Percentiles rank a stretch among this genome's conserved stretches.
Evolutionary conservation across 257 asterid species (phyloP).

Genomic region (Capsicum rhomboideum): DNA sequence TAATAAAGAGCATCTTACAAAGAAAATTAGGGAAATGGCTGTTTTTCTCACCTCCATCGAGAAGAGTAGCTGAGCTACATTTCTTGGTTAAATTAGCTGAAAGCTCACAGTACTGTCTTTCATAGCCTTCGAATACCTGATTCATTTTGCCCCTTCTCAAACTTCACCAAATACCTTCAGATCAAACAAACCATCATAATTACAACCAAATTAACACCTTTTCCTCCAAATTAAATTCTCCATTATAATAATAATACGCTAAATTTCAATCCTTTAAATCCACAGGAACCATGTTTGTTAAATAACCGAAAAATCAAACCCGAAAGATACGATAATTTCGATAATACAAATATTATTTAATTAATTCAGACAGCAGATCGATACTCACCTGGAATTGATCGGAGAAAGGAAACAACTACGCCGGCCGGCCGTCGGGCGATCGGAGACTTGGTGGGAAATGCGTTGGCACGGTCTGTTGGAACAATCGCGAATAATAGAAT

Average conservation of each 20-base stretch:
- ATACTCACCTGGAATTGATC: not conserved
- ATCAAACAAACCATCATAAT: slow-evolving; percentile 9
- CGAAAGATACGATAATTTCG: not conserved
- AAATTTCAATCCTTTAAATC: not conserved
- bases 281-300: not conserved
- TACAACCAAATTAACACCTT: not conserved
- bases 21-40: not conserved
- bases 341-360: not conserved
- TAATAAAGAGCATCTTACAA: not conserved
- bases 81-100: slow-evolving; percentile 63
- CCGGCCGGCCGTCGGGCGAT: not conserved
- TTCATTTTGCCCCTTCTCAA: slow-evolving; percentile 34
- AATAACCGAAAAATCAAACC: not conserved
- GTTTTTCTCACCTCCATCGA: slow-evolving; percentile 54
- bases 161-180: slow-evolving; percentile 11
- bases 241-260: not conserved
- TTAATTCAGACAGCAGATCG: not conserved
- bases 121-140: slow-evolving; percentile 76
- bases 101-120: slow-evolving; percentile 73
- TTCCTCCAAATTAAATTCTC: not conserved
- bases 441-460: not conserved
- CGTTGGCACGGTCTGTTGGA: not conserved
- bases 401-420: not conserved
- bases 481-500: not conserved
- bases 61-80: slow-evolving; percentile 41